Conservation (phyloP, 768 basidiomycete species). For the Neoboletus magnificus region DNA sequence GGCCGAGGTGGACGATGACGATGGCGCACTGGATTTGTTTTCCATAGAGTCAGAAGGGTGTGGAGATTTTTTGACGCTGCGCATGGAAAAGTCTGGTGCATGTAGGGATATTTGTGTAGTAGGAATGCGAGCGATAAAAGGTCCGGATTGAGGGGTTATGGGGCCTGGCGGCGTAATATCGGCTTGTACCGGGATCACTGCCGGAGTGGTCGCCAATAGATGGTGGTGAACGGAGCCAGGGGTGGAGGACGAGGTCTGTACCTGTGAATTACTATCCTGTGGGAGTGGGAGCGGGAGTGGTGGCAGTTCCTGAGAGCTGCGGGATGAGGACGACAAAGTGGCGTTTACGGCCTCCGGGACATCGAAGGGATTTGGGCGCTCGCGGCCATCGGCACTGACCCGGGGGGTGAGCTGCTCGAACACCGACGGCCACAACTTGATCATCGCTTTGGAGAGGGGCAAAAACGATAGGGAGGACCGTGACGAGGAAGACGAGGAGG, state of each 20-base stretch:
- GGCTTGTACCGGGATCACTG: constrained; percentile 24
- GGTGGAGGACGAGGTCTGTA: constrained; percentile 15
- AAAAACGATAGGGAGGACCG: constrained; percentile 21
- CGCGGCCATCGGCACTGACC: constrained; percentile 39
- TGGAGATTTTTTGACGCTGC: constrained; percentile 45
- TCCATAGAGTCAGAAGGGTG: constrained; percentile 32
- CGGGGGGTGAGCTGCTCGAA: constrained; percentile 62
- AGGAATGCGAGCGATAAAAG: constrained; percentile 50
- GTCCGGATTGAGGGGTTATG: constrained; percentile 45
- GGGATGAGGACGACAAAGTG: constrained; percentile 19
- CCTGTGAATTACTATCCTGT: constrained; percentile 4
- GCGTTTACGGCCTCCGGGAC: constrained; percentile 32
- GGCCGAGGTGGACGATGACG: constrained; percentile 40
- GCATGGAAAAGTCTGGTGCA: constrained; percentile 84
- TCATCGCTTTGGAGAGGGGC: constrained; percentile 43
- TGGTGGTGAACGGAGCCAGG: constrained; percentile 29
- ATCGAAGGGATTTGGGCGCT: constrained; percentile 65
- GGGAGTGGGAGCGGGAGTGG: not conserved
- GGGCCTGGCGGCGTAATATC: constrained; percentile 43
- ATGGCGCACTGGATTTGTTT: constrained; percentile 37
- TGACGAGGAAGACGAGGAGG: constrained; percentile 15
- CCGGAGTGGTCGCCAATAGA: constrained; percentile 23
- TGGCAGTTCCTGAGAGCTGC: constrained; percentile 10
- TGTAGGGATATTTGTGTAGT: constrained; percentile 71
- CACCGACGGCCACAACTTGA: constrained; percentile 63